Percentiles rank a stretch among this genome's conserved stretches.
These are phyloP conservation scores for Botryotinia narcissicola DNA, from an alignment of 2,329 filamentous ascomycete genomes.

Conservation along the genomic window DNA sequence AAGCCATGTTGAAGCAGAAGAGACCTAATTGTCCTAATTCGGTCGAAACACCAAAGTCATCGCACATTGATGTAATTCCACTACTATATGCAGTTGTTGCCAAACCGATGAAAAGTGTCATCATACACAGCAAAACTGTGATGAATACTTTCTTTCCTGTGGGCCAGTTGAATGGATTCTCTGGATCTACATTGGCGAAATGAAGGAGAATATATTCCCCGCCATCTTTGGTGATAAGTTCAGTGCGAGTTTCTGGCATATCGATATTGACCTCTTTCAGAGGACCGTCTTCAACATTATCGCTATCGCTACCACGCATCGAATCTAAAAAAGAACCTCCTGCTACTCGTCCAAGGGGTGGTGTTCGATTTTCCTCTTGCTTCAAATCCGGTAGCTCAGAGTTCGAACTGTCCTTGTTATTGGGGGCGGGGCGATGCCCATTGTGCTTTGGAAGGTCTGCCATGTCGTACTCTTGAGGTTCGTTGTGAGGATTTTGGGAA, in stretches of 20 bases:
- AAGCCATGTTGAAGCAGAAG: conserved; percentile 79
- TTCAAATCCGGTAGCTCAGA: conserved; percentile 19
- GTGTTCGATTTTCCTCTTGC: conserved; percentile 27
- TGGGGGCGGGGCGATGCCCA: not conserved
- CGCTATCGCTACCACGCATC: conserved; percentile 37
- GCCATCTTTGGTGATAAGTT: conserved; percentile 44
- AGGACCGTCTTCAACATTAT: conserved; percentile 35
- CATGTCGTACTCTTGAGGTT: conserved; percentile 3
- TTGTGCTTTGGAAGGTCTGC: conserved; percentile 1
- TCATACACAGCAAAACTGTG: conserved; percentile 48
- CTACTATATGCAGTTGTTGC: conserved; percentile 54
- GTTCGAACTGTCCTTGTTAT: not conserved
- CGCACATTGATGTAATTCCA: conserved; percentile 47
- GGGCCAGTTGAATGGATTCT: conserved; percentile 54
- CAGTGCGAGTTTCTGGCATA: conserved; percentile 48
- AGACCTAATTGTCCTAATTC: conserved; percentile 49
- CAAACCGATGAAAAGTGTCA: conserved; percentile 54
- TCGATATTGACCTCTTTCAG: conserved; percentile 47
- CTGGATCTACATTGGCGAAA: conserved; percentile 46
- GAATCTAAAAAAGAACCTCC: conserved; percentile 42
- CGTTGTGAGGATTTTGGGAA: not conserved
- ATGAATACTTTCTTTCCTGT: conserved; percentile 46
- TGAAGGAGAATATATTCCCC: conserved; percentile 47
- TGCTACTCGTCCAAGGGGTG: conserved; percentile 39
- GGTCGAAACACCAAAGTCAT: conserved; percentile 44